Evolutionary conservation across 495 filamentous ascomycete species (phyloP).

Genomic region (Tuber umbilicatum): DNA sequence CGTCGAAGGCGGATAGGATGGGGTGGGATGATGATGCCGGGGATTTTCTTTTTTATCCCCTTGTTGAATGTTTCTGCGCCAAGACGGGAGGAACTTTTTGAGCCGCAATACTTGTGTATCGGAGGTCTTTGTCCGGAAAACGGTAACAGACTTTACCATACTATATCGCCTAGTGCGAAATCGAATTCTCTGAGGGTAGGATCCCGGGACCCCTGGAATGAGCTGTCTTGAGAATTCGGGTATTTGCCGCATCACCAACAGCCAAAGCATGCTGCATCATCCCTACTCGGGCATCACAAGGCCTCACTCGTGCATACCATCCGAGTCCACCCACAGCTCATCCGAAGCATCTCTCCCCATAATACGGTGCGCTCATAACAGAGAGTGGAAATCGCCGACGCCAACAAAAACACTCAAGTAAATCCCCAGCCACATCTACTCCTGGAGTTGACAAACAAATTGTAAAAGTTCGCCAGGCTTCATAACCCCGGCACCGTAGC

Average conservation of each 20-base stretch:
- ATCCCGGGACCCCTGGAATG: background rate
- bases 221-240: background rate
- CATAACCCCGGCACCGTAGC: constrained; percentile 10
- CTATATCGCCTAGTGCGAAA: background rate
- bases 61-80: background rate
- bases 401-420: background rate
- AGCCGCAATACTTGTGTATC: background rate
- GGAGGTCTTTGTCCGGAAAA: background rate
- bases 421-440: background rate
- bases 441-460: background rate
- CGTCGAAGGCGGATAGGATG: background rate
- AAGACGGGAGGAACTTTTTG: background rate
- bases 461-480: background rate
- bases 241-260: background rate
- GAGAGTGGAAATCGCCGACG: background rate
- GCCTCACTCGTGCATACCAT: background rate
- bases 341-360: background rate
- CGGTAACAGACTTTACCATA: background rate
- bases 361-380: background rate
- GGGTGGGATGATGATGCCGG: background rate
- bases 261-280: background rate
- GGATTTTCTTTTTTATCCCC: background rate
- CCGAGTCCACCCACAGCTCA: background rate
- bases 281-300: background rate
- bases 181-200: background rate